Evolutionary conservation across 768 basidiomycete species (phyloP), one percentile per base, ranked within the genome.

Genomic region (Russula abietina): DNA sequence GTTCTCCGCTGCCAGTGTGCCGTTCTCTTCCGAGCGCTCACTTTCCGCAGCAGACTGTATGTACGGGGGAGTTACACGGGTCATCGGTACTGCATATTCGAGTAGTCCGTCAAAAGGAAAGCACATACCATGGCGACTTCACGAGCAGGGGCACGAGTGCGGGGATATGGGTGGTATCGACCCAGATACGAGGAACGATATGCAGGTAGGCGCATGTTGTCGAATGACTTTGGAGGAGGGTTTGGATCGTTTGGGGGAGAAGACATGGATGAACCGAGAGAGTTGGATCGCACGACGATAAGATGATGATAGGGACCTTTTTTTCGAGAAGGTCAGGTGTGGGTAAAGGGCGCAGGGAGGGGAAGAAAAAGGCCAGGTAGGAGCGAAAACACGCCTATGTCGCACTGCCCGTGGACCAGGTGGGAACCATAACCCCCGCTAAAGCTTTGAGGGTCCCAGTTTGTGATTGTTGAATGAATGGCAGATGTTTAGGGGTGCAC

Each of bases 91-190:
- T 53, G 30, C 45, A 26, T 48, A 11, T 8, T 28, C 26, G 4
- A 10, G 8, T 24, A 24, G 14, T 22, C n/a, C 1, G 12, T 11
- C 36, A 1, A 28, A 50, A 33, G 17, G 30, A 24, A 1, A 6
- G 8, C 12, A 64, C 55, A 9, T 19, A 65, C 65, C 61, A 55
- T 33, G 26, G 64, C 54, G 14, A 64, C 48, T 55, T 64, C 57
- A 38, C 57, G 57, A 6, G 53, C 54, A 11, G 65, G 62, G 38
- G 17, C 45, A 17, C 54, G 55, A 32, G 62, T 64, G 33, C 58
- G 63, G 46, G 65, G 65, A 9, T 66, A 66, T 24, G 62, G 65
- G 30, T 64, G 65, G 28, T 64, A 66, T 49, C 65, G 57, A 5
- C 59, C 54, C 1, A 66, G 46, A 32, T 65, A 65, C 22, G 65